These are phyloP conservation scores for Candida yuanshanica DNA, from an alignment of 805 yeast species.

Conservation along the genomic window DNA sequence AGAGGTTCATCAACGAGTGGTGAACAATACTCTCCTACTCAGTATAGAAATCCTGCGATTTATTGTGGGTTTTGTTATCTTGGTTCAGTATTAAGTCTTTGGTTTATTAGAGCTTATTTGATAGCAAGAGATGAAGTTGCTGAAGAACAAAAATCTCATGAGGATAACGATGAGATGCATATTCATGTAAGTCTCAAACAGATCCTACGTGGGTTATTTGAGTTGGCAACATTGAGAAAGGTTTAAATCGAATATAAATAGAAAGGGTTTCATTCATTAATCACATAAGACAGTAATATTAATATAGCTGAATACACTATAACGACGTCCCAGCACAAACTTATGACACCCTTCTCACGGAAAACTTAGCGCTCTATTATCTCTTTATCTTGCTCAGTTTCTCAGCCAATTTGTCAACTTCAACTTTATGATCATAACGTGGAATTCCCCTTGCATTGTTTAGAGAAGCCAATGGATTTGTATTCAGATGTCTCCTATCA, in stretches of 20 bases:
- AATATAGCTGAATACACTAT: too few species aligned
- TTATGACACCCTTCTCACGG: too few species aligned
- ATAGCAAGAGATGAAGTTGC: constrained; percentile 39
- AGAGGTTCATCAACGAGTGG: constrained; percentile 27
- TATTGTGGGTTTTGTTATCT: constrained; percentile 51
- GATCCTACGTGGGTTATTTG: constrained; percentile 1
- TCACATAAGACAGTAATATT: too few species aligned
- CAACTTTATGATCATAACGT: constrained; percentile 4
- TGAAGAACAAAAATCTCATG: constrained; percentile 15
- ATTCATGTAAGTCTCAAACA: constrained; percentile 11
- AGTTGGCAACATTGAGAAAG: constrained; percentile 5
- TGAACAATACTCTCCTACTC: constrained; percentile 30
- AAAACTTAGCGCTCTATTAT: not conserved
- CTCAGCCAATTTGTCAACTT: constrained; percentile 27
- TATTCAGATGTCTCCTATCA: constrained; percentile 1
- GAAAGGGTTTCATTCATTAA: not conserved
- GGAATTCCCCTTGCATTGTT: constrained; percentile 18
- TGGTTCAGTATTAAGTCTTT: constrained; percentile 36
- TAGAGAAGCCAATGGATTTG: constrained; percentile 5
- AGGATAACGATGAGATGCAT: constrained; percentile 21
- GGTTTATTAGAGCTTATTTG: constrained; percentile 48
- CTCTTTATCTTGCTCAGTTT: constrained; percentile 16
- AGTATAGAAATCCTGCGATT: constrained; percentile 48
- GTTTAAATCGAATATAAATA: not conserved
- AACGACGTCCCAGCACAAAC: too few species aligned